Conservation (phyloP, 306 rosid genomes). For the Lathyrus aphaca region DNA sequence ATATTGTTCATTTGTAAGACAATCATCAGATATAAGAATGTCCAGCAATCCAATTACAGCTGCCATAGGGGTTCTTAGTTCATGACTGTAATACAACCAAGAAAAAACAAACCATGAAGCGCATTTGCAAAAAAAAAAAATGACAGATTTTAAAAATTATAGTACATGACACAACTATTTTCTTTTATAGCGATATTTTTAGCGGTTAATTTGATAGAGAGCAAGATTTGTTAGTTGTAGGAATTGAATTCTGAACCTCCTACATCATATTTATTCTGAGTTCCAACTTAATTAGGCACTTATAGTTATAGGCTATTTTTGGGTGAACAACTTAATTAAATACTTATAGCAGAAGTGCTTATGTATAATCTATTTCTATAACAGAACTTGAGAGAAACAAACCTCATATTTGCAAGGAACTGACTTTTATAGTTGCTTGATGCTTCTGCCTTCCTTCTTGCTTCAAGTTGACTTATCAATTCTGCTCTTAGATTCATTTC, state of each 20-base stretch:
- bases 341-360: no score
- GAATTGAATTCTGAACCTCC: no score
- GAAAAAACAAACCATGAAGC: conserved; percentile 19
- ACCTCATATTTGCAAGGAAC: conserved; percentile 99
- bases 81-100: conserved; percentile 70
- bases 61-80: conserved; percentile 98
- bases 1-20: conserved; percentile 92
- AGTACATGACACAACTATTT: neutral
- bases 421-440: conserved; percentile 97
- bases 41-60: conserved; percentile 97
- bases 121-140: neutral
- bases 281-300: no score
- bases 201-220: no score
- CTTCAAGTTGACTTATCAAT: conserved; percentile 90
- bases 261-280: no score
- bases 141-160: neutral
- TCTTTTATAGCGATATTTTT: no score
- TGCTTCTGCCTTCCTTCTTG: conserved; percentile 98
- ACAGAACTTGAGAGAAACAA: conserved; percentile 36
- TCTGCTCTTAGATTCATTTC: conserved; percentile 98
- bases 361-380: no score
- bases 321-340: no score
- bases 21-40: conserved; percentile 95
- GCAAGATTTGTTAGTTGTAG: no score
- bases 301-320: no score